phyloP scores from a whole-genome alignment of 2,329 filamentous ascomycete species.

The Colletotrichum camelliae region DNA sequence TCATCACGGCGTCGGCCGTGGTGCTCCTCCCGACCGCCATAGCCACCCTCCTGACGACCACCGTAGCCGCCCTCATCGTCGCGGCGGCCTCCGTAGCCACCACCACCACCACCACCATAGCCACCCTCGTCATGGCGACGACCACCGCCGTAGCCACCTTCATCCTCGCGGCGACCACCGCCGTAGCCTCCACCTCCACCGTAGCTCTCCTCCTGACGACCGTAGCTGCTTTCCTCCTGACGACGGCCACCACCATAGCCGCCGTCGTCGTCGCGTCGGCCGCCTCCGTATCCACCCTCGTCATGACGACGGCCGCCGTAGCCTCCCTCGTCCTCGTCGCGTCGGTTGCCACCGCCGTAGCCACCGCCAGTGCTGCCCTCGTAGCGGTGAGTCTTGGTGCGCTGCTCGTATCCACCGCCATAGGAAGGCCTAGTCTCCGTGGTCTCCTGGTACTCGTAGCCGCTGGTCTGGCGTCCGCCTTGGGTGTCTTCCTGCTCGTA shows the following conservation, averaged over 20 bases:
- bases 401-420: conserved; percentile 64
- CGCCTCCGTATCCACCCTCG: conserved; percentile 3
- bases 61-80: background rate
- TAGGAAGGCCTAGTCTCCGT: conserved; percentile 57
- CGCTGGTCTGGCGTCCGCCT: conserved; percentile 41
- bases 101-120: background rate
- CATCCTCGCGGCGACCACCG: conserved; percentile 26
- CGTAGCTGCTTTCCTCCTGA: conserved; percentile 21
- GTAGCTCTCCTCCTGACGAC: conserved; percentile 13
- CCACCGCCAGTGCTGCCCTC: conserved; percentile 36
- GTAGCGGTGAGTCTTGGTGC: conserved; percentile 58
- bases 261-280: conserved; percentile 19
- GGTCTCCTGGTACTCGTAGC: conserved; percentile 64
- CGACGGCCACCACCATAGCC: conserved; percentile 25
- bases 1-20: conserved; percentile 19
- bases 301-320: conserved; percentile 25
- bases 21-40: conserved; percentile 19
- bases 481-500: conserved; percentile 61
- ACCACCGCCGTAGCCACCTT: conserved; percentile 19
- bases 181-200: conserved; percentile 27
- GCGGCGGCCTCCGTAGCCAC: too few species aligned
- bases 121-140: conserved; percentile 23
- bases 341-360: background rate
- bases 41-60: conserved; percentile 20
- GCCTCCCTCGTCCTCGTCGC: conserved; percentile 28